These are phyloP conservation scores for Hirsutella thompsonii DNA, from an alignment of 2,329 filamentous ascomycete species.

Conservation along the genomic window DNA sequence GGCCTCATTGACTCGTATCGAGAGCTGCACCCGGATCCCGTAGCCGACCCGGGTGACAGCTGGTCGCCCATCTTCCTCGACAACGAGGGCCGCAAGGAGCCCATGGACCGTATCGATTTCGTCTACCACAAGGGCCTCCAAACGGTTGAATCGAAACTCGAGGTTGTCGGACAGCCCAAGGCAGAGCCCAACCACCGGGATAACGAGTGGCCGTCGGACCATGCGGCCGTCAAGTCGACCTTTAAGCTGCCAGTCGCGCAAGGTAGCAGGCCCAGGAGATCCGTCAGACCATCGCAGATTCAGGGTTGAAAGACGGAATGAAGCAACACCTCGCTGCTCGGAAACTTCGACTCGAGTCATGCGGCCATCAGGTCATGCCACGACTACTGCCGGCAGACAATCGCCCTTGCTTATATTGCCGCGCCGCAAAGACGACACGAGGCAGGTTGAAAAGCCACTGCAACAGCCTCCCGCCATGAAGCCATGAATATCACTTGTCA, in stretches of 20 bases:
- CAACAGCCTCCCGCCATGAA: too few species aligned
- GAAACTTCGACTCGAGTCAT: too few species aligned
- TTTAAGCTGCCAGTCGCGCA: conserved; percentile 7
- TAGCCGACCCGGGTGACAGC: conserved; percentile 18
- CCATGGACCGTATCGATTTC: conserved; percentile 28
- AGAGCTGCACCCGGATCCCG: conserved; percentile 21
- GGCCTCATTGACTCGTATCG: conserved; percentile 28
- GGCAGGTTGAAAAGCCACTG: too few species aligned
- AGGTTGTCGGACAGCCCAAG: conserved; percentile 20
- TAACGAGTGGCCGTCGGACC: conserved; percentile 30
- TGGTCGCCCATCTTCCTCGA: conserved; percentile 26
- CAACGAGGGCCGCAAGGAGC: conserved; percentile 20
- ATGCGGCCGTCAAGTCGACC: conserved; percentile 19
- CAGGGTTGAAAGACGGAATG: too few species aligned
- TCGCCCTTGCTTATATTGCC: too few species aligned
- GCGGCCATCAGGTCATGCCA: too few species aligned
- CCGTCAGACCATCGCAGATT: too few species aligned
- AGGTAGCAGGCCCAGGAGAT: background rate
- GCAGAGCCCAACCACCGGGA: conserved; percentile 19
- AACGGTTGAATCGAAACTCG: conserved; percentile 15
- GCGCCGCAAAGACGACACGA: too few species aligned
- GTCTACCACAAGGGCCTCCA: conserved; percentile 25
- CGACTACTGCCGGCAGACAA: too few species aligned
- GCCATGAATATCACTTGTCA: too few species aligned
- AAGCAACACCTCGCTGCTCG: too few species aligned